These are phyloP conservation scores for Colletotrichum sp. DNA, from an alignment of 2,329 filamentous ascomycete genomes.

Conservation along the genomic window DNA sequence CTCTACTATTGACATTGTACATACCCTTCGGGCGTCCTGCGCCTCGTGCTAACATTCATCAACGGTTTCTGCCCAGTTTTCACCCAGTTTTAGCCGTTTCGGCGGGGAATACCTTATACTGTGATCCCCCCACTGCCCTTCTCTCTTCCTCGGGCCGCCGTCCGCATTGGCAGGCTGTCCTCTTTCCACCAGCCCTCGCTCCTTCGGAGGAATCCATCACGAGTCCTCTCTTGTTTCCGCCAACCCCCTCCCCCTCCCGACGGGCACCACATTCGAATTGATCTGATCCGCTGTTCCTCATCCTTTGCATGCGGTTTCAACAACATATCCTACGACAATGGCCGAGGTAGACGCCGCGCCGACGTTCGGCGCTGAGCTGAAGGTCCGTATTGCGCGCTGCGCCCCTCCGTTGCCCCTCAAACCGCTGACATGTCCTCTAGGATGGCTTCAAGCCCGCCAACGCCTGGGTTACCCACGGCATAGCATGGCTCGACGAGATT, in stretches of 20 bases:
- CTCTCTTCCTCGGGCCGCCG: constrained; percentile 17
- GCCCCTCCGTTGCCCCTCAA: not conserved
- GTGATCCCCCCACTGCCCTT: not conserved
- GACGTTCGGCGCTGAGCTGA: constrained; percentile 92
- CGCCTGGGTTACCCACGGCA: constrained; percentile 87
- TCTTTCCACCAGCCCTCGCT: constrained; percentile 5
- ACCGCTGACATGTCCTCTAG: constrained; percentile 48
- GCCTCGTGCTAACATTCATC: constrained; percentile 14
- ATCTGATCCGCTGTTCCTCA: not conserved
- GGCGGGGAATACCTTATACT: constrained; percentile 19
- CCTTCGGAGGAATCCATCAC: constrained; percentile 8
- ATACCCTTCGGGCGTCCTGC: constrained; percentile 12
- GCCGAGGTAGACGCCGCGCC: constrained; percentile 82
- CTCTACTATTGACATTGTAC: not conserved
- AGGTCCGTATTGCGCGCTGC: constrained; percentile 60
- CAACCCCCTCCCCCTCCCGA: not conserved
- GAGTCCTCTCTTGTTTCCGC: not conserved
- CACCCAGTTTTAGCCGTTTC: constrained; percentile 18
- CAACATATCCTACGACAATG: constrained; percentile 53
- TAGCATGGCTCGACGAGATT: constrained; percentile 94
- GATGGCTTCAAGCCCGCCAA: constrained; percentile 97
- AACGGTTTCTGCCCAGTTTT: not conserved
- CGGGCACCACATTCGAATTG: not conserved
- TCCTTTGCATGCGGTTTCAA: constrained; percentile 10
- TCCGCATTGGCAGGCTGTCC: constrained; percentile 8